Conservation (phyloP, 305 asterid genomes). For the Solanum aculeatissimum region DNA sequence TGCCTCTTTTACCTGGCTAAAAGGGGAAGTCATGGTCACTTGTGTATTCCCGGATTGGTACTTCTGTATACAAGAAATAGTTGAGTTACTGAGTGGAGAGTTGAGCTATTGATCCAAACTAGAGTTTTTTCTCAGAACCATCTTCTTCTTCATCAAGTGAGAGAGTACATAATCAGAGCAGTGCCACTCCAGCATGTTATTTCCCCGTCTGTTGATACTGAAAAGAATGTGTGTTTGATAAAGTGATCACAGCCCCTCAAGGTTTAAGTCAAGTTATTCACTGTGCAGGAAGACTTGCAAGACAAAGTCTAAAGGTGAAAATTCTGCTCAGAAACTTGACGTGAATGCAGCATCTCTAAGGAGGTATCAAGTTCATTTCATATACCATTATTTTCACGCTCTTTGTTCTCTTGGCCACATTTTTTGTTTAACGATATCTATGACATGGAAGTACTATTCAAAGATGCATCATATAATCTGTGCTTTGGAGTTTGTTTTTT, state of each 20-base stretch:
- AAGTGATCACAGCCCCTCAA: not conserved
- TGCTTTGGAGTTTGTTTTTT: not conserved
- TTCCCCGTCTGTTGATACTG: not conserved
- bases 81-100: not conserved
- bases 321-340: constrained; percentile 30
- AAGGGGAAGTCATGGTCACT: not conserved
- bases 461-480: not conserved
- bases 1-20: not conserved
- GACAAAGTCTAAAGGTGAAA: constrained; percentile 6
- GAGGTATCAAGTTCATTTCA: constrained; percentile 26
- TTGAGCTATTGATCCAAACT: not conserved
- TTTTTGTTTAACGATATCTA: not conserved
- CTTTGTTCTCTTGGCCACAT: not conserved
- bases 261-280: not conserved
- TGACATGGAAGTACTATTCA: not conserved
- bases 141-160: not conserved
- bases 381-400: not conserved
- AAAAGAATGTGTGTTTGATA: not conserved
- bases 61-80: not conserved
- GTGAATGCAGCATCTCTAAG: constrained; percentile 22
- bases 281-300: constrained; percentile 15
- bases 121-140: not conserved
- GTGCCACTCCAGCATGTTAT: not conserved
- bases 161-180: not conserved
- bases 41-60: not conserved